Conservation (phyloP, 768 basidiomycete genomes). For the Epithele typhae region DNA sequence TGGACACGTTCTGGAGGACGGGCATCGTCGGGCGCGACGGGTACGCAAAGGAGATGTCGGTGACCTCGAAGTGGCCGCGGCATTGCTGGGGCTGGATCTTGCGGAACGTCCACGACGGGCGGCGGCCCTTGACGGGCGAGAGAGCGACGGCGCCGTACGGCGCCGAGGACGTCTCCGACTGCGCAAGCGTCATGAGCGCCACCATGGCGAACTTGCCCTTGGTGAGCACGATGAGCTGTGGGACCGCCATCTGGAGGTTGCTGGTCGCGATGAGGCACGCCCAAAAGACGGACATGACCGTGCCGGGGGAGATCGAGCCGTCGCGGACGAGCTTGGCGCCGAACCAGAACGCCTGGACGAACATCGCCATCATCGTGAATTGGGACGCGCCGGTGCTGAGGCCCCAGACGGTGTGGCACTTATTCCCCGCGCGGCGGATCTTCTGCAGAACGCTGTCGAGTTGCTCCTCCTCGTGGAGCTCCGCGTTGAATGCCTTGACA, state of each 20-base stretch:
- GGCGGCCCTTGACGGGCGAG: slow-evolving; percentile 16
- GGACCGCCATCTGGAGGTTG: slow-evolving; percentile 85
- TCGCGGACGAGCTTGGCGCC: slow-evolving; percentile 85
- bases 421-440: slow-evolving; percentile 43
- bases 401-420: slow-evolving; percentile 73
- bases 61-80: slow-evolving; percentile 64
- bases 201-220: slow-evolving; percentile 84
- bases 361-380: slow-evolving; percentile 87
- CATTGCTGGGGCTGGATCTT: slow-evolving; percentile 65
- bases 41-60: slow-evolving; percentile 63
- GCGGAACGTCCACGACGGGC: slow-evolving; percentile 34
- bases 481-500: slow-evolving; percentile 90
- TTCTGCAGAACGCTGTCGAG: slow-evolving; percentile 41
- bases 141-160: slow-evolving; percentile 14
- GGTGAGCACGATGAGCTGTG: slow-evolving; percentile 69
- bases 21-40: slow-evolving; percentile 63
- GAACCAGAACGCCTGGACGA: slow-evolving; percentile 97
- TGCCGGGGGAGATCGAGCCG: slow-evolving; percentile 62
- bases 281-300: slow-evolving; percentile 98
- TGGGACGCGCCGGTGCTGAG: slow-evolving; percentile 62
- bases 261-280: slow-evolving; percentile 87
- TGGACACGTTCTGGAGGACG: slow-evolving; percentile 52
- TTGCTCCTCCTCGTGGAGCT: slow-evolving; percentile 47
- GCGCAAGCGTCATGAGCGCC: slow-evolving; percentile 57
- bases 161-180: slow-evolving; percentile 27